Conservation (phyloP, 2,329 filamentous ascomycete genomes). For the Laburnicola sp. region DNA sequence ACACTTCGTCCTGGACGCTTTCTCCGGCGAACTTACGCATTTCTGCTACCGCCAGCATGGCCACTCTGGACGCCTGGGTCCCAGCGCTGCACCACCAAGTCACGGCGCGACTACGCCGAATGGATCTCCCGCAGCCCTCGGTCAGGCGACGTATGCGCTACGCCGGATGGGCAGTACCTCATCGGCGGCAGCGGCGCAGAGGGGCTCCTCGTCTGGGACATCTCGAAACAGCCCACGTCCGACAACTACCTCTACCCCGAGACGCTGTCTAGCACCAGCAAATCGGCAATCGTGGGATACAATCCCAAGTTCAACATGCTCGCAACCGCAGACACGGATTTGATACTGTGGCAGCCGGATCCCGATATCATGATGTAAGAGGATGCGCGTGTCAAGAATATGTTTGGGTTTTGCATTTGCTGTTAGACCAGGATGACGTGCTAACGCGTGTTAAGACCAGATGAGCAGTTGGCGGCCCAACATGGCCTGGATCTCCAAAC, state of each 20-base stretch:
- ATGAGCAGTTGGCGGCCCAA: constrained; percentile 1
- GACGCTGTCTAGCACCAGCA: constrained; percentile 63
- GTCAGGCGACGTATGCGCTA: constrained; percentile 81
- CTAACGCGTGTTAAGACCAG: constrained; percentile 8
- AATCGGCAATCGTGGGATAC: constrained; percentile 76
- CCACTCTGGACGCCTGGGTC: constrained; percentile 51
- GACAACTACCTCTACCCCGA: constrained; percentile 66
- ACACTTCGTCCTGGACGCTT: constrained; percentile 93
- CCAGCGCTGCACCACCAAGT: constrained; percentile 49
- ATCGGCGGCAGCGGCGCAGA: constrained; percentile 73
- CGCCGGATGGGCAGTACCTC: constrained; percentile 85
- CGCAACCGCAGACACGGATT: constrained; percentile 82
- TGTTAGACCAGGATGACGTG: neutral
- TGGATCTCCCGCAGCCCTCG: constrained; percentile 39
- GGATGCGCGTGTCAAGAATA: neutral
- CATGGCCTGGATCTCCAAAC: neutral
- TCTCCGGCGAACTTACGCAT: constrained; percentile 77
- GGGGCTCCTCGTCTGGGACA: constrained; percentile 87
- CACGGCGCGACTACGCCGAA: constrained; percentile 58
- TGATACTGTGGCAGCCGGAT: constrained; percentile 55
- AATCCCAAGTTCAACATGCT: constrained; percentile 93
- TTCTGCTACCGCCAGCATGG: constrained; percentile 61
- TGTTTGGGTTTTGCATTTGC: neutral
- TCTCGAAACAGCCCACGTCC: constrained; percentile 54
- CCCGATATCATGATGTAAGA: constrained; percentile 45